A percentile compares a stretch with the other conserved stretches of the same genome.
These are phyloP conservation scores for Tricholoma hemisulphureum DNA, from an alignment of 768 basidiomycete species.

Conservation along the genomic window DNA sequence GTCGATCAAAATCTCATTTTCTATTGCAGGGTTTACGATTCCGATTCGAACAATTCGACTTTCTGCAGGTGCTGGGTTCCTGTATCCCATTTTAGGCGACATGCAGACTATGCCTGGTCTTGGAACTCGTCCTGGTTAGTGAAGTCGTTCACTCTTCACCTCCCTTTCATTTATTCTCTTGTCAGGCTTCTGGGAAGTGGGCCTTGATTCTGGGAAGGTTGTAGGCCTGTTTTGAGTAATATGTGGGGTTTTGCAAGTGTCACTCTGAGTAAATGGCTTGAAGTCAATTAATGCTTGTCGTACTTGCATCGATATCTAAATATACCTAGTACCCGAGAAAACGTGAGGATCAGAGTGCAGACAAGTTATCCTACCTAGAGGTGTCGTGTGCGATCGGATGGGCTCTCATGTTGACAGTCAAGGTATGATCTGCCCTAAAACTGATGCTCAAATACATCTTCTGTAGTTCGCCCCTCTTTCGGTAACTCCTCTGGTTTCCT, in stretches of 20 bases:
- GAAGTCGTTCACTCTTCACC: not conserved
- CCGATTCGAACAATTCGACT: constrained; percentile 87
- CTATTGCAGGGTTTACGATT: constrained; percentile 73
- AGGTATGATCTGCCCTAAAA: constrained; percentile 38
- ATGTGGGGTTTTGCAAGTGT: not conserved
- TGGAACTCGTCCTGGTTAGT: constrained; percentile 80
- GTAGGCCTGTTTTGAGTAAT: constrained; percentile 72
- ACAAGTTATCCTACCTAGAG: not conserved
- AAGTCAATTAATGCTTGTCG: too few relatives aligned
- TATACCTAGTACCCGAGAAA: not conserved
- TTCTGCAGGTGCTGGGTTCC: constrained; percentile 92
- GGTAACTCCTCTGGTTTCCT: constrained; percentile 15
- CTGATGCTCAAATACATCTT: constrained; percentile 64
- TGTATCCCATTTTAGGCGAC: constrained; percentile 92
- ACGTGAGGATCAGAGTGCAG: not conserved
- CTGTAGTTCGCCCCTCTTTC: constrained; percentile 32
- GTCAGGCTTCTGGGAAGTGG: constrained; percentile 87
- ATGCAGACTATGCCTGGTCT: constrained; percentile 99
- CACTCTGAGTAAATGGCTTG: too few relatives aligned
- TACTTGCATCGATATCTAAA: too few relatives aligned
- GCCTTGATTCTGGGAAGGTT: constrained; percentile 76
- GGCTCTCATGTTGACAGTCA: not conserved
- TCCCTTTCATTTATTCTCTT: constrained; percentile 8
- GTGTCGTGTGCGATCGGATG: not conserved
- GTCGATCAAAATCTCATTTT: not conserved